phyloP scores from a whole-genome alignment of 176 grass and related monocot genomes.

The Olyra latifolia region DNA sequence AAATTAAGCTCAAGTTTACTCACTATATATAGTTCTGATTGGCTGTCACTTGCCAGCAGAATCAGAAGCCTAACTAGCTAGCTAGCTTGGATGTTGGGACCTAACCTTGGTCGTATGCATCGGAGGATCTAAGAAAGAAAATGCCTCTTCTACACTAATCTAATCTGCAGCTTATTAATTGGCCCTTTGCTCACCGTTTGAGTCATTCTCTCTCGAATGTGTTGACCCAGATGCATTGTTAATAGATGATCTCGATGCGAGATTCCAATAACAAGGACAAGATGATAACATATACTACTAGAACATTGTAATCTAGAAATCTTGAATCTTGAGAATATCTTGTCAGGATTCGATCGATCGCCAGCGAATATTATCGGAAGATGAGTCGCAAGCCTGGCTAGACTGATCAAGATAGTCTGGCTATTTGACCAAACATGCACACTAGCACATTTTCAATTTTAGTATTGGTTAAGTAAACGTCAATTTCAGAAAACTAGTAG shows the following conservation, averaged over 20 bases:
- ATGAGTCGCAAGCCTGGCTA: not conserved
- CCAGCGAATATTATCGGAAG: constrained; percentile 4
- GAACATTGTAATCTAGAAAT: constrained; percentile 2
- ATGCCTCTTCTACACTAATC: constrained; percentile 33
- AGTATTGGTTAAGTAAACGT: constrained; percentile 1
- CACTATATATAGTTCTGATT: constrained; percentile 23
- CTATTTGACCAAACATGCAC: constrained; percentile 20
- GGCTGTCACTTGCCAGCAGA: not conserved
- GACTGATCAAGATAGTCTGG: constrained; percentile 25
- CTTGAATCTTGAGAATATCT: constrained; percentile 47
- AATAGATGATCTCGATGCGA: constrained; percentile 49
- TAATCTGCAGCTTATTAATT: not conserved
- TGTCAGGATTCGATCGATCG: constrained; percentile 24
- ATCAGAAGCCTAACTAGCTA: not conserved
- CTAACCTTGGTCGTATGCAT: constrained; percentile 15
- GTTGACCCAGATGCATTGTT: constrained; percentile 21
- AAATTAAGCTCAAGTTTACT: not conserved
- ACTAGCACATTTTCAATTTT: not conserved
- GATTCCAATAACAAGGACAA: constrained; percentile 32
- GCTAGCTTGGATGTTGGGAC: constrained; percentile 9
- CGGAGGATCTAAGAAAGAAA: constrained; percentile 35
- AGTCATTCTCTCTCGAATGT: constrained; percentile 9
- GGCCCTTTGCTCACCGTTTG: constrained; percentile 32
- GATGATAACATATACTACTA: constrained; percentile 35
- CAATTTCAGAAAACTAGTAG: not conserved